Conservation (phyloP, 306 rosid genomes). For the Ormosia semicastrata region DNA sequence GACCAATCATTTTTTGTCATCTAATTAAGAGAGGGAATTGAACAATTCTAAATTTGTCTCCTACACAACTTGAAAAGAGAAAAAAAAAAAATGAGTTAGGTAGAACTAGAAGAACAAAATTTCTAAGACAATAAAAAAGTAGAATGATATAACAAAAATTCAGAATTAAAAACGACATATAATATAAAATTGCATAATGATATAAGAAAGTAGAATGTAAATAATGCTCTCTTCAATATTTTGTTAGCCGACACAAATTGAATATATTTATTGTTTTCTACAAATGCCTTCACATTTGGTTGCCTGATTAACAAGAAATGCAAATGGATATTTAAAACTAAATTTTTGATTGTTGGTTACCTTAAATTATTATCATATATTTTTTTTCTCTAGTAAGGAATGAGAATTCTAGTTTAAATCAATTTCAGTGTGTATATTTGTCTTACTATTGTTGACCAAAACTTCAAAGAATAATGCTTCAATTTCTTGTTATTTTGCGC, state of each 20-base stretch:
- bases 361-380: not conserved
- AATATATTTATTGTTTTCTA: not conserved
- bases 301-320: not conserved
- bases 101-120: not conserved
- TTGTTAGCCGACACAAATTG: not conserved
- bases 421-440: not conserved
- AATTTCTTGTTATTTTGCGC: slow-evolving; percentile 1
- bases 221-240: not conserved
- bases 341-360: not conserved
- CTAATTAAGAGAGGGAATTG: not conserved
- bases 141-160: not conserved
- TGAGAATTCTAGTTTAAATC: not conserved
- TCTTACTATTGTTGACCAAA: slow-evolving; percentile 17
- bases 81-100: not conserved
- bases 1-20: not conserved
- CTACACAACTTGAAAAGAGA: not conserved
- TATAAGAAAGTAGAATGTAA: not conserved
- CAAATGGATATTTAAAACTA: too few relatives aligned
- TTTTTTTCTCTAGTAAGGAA: too few relatives aligned
- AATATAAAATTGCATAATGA: too few relatives aligned
- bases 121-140: not conserved
- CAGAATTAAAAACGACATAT: not conserved
- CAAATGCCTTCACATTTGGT: not conserved
- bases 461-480: not conserved
- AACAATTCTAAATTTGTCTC: not conserved